Evolutionary conservation across 164 flowering plant species (phyloP), one percentile per base, ranked within the genome.

Genomic region (Umbellularia californica): DNA sequence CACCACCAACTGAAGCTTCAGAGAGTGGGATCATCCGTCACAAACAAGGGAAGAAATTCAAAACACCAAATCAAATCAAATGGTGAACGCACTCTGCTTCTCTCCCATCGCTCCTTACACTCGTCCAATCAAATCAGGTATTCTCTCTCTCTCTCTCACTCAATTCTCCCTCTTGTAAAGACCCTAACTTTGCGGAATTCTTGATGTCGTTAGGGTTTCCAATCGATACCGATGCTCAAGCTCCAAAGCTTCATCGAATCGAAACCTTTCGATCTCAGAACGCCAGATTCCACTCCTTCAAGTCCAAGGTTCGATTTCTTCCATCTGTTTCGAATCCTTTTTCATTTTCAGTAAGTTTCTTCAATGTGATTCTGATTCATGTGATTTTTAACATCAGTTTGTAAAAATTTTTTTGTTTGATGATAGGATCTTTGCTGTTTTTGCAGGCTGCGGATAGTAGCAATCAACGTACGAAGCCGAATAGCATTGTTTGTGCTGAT

Each of bases 401-500:
- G 47, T 41, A 41, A 41, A 41, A 41, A 0, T 41, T 9, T 41
- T 41, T 9, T 41, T 11, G 1, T 41, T 41, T 41, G 47, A 41
- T 41, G 47, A 41, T 41, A 7, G 7, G 47, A 7, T 41, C 9
- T 9, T 6, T 41, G 11, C 11, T 5, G 11, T 6, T 9, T 41
- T 30, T 52, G 72, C 80, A 91, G 97, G 98, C 96, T 50, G 71
- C 86, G 11, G 86, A 55, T 55, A 14, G 78, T 9, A 77, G 75
- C 72, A 80, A 79, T 75, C 78, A 69, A 69, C 72, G 72, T 67
- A 78, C 87, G 65, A 90, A 90, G 82, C 5, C 65, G n/a, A 84
- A 70, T 25, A 92, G 92, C 88, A 80, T 95, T 51, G 75, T 95
- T 12, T 95, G 98, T 78, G 27, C 82, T 65, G 82, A 87, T 50